Conservation (phyloP, 257 asterid genomes). For the Solanum virginianum region DNA sequence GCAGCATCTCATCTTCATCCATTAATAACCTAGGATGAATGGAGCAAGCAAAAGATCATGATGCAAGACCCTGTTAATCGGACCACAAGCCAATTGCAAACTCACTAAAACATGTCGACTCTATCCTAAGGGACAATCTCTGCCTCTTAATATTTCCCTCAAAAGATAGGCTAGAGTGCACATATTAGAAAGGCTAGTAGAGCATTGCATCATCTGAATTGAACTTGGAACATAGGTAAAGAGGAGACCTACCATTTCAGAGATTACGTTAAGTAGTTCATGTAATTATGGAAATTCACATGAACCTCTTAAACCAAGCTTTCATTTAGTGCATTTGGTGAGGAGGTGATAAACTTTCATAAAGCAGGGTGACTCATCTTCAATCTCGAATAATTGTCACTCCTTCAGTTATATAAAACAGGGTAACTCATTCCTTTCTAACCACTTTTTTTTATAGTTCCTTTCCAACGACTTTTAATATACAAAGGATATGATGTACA, state of each 20-base stretch:
- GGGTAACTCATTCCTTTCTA: neutral
- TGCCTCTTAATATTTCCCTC: neutral
- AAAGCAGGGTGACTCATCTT: neutral
- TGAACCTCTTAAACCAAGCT: neutral
- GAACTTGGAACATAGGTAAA: neutral
- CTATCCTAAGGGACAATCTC: neutral
- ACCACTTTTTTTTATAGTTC: neutral
- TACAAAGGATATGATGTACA: constrained; percentile 13
- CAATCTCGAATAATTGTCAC: neutral
- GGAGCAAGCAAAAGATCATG: neutral
- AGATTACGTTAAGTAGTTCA: neutral
- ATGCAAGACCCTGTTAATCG: neutral
- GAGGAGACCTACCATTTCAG: neutral
- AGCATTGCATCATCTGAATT: neutral
- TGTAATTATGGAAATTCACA: neutral
- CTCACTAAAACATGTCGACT: neutral
- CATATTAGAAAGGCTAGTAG: neutral
- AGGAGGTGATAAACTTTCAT: neutral
- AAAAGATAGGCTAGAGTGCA: neutral
- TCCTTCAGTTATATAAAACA: neutral
- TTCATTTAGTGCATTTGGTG: neutral
- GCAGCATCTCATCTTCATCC: neutral
- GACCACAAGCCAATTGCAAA: neutral
- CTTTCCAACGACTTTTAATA: neutral
- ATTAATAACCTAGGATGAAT: neutral